Conservation (phyloP, 2,329 filamentous ascomycete genomes). For the Pochonia chlamydosporia region DNA sequence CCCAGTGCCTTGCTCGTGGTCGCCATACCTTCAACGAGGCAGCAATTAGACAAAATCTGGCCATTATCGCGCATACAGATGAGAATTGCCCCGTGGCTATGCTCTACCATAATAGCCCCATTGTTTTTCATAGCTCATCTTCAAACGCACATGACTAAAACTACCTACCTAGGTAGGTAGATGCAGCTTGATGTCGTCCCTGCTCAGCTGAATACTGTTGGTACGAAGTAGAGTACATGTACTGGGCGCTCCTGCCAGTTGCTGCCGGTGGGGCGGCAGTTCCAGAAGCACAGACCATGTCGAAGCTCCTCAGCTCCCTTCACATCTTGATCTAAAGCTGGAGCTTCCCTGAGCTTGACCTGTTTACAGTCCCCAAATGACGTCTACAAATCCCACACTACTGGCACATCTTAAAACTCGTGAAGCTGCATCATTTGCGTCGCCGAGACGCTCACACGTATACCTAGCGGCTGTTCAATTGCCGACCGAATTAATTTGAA, state of each 20-base stretch:
- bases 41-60: no score
- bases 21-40: no score
- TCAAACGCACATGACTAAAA: no score
- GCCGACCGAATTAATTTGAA: not conserved
- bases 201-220: not conserved
- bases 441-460: not conserved
- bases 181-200: not conserved
- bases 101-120: no score
- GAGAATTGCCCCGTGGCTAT: not conserved
- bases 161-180: not conserved
- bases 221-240: no score
- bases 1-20: no score
- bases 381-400: not conserved
- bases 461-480: not conserved
- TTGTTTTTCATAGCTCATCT: no score
- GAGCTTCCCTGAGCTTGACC: constrained; percentile 5
- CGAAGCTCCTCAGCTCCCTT: not conserved
- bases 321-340: not conserved
- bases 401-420: not conserved
- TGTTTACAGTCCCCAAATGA: not conserved
- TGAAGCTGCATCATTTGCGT: not conserved
- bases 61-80: no score
- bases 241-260: no score
- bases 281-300: not conserved
- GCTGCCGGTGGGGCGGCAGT: not conserved